Base-by-base conservation (phyloP, 2,329 filamentous ascomycete genomes). In the Xylariaceae sp. region DNA sequence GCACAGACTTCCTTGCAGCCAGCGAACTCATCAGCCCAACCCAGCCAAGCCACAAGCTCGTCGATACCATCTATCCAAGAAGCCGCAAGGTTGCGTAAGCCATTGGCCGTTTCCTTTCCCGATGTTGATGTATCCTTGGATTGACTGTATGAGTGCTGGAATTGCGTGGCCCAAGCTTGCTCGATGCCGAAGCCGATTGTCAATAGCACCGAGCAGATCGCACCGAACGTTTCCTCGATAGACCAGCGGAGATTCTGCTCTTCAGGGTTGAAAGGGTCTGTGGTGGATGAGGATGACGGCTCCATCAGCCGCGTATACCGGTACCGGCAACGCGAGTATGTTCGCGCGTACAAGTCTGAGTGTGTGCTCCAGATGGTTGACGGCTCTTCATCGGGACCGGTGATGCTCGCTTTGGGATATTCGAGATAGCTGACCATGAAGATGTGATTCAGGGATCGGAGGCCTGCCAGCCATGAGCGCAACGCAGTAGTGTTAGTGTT, bases 41-140 rank as follows among this genome's bases (percentile, higher is more conserved):
- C 76, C 1, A 79, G 65, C 75, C 76, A 80, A 1, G 76, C 75
- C 60, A 73, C 71, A 11, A 79, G 60, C 54, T 76, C 70, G 42
- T 73, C 66, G 4, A 77, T 53, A 14, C 68, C 61, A 6, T 64
- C 49, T n/a, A 53, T 60, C 69, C 72, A 73, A 3, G 44, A 12
- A 45, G 34, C 14, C 7, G 53, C 54, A 16, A 38, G 48, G 18
- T 48, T 45, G 42, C 36, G 17, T 44, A 44, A 16, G 36, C 4
- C 9, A 14, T 38, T 9, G 16, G 13, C 34, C 34, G 16, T 9
- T 4, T 38, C 34, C 47, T 14, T 11, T 7, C 9, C 40, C 11
- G 40, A 3, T 42, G 5, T 18, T 5, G 40, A 42, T 13, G 31
- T 5, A 38, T 40, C 31, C 33, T 48, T 52, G 11, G 33, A 31